Conservation (phyloP, 164 flowering plant species). For the Dillenia suffruticosa region DNA sequence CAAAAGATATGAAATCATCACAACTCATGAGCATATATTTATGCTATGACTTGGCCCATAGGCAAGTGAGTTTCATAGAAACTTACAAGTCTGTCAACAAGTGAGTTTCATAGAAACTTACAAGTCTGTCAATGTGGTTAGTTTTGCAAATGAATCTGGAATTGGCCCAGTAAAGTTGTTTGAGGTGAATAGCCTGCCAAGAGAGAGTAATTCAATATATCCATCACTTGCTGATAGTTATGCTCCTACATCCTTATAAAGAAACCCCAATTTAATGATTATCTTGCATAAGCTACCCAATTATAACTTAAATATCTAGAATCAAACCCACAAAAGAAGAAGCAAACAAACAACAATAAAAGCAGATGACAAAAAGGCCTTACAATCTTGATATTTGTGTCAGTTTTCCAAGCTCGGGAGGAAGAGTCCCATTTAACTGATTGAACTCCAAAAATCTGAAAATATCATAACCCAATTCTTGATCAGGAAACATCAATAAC, state of each 20-base stretch:
- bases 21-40: too few species aligned
- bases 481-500: too few species aligned
- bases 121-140: slow-evolving; percentile 2
- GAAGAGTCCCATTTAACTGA: slow-evolving; percentile 24
- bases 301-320: neutral
- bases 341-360: neutral
- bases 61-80: too few species aligned
- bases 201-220: neutral
- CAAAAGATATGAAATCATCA: too few species aligned
- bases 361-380: slow-evolving; percentile 1
- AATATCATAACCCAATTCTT: neutral
- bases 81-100: neutral
- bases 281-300: neutral
- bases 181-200: neutral
- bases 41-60: too few species aligned
- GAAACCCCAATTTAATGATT: too few species aligned
- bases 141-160: neutral
- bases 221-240: neutral
- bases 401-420: slow-evolving; percentile 26
- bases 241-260: too few species aligned
- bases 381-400: slow-evolving; percentile 18
- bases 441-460: slow-evolving; percentile 24
- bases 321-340: neutral
- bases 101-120: neutral
- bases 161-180: slow-evolving; percentile 2